Conservation (phyloP, 2,329 filamentous ascomycete genomes). For the Ustilaginoidea virens region DNA sequence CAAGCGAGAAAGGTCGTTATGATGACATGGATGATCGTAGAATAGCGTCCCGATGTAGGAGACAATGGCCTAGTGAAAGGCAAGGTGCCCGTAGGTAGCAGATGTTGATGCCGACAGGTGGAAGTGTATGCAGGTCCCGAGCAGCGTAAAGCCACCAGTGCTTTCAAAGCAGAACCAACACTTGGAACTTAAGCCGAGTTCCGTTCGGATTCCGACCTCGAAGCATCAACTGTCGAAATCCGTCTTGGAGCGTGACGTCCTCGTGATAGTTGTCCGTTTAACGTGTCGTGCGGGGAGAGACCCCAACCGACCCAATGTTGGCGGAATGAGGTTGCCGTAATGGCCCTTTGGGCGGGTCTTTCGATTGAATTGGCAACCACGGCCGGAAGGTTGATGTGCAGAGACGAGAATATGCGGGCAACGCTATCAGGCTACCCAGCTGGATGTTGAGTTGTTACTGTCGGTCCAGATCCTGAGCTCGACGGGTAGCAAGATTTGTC, state of each 20-base stretch:
- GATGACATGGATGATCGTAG: slow-evolving; percentile 24
- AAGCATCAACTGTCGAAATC: too few species aligned
- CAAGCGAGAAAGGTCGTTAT: slow-evolving; percentile 25
- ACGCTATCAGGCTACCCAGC: too few species aligned
- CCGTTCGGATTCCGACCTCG: too few species aligned
- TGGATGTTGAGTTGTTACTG: too few species aligned
- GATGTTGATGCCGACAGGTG: too few species aligned
- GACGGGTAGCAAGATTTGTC: not conserved
- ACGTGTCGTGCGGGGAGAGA: slow-evolving; percentile 9
- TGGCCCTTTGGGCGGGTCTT: not conserved
- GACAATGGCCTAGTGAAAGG: too few species aligned
- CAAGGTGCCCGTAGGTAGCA: slow-evolving; percentile 3
- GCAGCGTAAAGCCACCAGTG: too few species aligned
- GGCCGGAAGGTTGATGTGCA: not conserved
- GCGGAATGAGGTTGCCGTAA: slow-evolving; percentile 4
- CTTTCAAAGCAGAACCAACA: too few species aligned
- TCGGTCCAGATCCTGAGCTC: too few species aligned
- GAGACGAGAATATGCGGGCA: not conserved
- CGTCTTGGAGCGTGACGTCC: not conserved
- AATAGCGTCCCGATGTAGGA: slow-evolving; percentile 8
- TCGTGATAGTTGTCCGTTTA: slow-evolving; percentile 3
- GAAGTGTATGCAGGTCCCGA: too few species aligned
- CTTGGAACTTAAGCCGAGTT: too few species aligned
- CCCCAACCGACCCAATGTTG: slow-evolving; percentile 12
- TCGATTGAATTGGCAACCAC: not conserved